phyloP scores from a whole-genome alignment of 1,284 basidiomycete species.

The Ceratobasidium sp. region DNA sequence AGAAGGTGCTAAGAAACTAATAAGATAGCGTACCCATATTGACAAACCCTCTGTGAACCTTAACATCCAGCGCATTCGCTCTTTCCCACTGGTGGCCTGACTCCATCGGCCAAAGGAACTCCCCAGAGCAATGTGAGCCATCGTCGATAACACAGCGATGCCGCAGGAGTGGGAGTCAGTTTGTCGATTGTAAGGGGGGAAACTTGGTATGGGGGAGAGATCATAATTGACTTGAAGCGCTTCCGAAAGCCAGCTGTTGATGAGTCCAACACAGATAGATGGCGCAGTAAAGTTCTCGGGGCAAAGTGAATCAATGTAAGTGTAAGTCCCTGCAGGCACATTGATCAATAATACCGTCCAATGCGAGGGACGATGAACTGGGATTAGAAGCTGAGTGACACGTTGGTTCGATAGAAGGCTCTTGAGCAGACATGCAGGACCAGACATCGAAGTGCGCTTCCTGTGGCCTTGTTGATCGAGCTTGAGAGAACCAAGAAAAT shows the following conservation, averaged over 20 bases:
- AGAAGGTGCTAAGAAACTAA: background rate
- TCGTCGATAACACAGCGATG: background rate
- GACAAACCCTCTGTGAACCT: background rate
- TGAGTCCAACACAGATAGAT: background rate
- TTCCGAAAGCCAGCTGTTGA: background rate
- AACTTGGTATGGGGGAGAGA: background rate
- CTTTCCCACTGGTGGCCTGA: background rate
- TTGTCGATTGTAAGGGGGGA: background rate
- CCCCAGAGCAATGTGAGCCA: background rate
- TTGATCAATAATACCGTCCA: background rate
- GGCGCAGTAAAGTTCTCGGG: background rate
- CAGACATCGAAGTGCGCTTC: background rate
- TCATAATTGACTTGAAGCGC: background rate
- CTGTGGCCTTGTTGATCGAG: conserved; percentile 1
- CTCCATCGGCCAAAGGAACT: background rate
- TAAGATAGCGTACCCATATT: background rate
- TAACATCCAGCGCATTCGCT: too few species aligned
- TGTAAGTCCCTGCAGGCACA: background rate
- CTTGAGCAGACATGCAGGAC: background rate
- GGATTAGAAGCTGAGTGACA: background rate
- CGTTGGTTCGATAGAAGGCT: too few species aligned
- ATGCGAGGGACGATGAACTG: background rate
- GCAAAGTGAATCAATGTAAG: background rate
- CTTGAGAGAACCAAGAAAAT: background rate
- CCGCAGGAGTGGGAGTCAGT: background rate